Conservation (phyloP, 2,329 filamentous ascomycete genomes). For the Microthyrium microscopicum region DNA sequence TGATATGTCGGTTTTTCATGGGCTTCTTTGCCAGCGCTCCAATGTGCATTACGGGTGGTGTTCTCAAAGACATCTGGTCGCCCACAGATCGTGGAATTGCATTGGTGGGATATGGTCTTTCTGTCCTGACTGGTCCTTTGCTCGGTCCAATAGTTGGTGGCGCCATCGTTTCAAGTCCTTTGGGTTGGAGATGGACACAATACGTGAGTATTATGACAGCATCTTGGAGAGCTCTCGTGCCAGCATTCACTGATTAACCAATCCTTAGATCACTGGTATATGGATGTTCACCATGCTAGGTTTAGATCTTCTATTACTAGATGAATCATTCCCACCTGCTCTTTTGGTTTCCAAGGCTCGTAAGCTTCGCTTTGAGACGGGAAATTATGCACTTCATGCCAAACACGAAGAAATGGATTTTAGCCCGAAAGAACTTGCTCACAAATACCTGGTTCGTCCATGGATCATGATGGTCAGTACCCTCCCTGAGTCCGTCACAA, state of each 20-base stretch:
- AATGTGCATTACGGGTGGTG: constrained; percentile 33
- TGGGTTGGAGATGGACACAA: constrained; percentile 41
- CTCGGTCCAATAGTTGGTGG: constrained; percentile 32
- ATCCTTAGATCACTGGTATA: too few species aligned
- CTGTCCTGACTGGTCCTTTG: constrained; percentile 32
- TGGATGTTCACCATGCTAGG: constrained; percentile 19
- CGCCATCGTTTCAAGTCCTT: constrained; percentile 30
- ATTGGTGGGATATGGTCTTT: constrained; percentile 25
- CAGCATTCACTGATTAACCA: too few species aligned
- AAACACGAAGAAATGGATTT: constrained; percentile 27
- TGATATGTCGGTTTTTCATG: constrained; percentile 37
- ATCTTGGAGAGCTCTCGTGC: too few species aligned
- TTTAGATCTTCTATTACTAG: constrained; percentile 29
- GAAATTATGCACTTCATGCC: constrained; percentile 30
- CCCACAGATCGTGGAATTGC: constrained; percentile 31
- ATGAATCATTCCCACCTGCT: constrained; percentile 33
- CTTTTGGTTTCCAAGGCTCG: constrained; percentile 33
- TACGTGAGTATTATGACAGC: constrained; percentile 38
- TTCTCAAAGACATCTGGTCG: constrained; percentile 32
- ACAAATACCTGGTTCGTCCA: constrained; percentile 29
- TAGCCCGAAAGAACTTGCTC: constrained; percentile 21
- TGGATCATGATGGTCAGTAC: constrained; percentile 28
- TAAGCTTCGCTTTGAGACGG: constrained; percentile 29
- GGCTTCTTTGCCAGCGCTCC: constrained; percentile 36
- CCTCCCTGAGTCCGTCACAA: too few species aligned